Base-by-base conservation (phyloP, 257 asterid genomes). In the Solanum bulbocastanum region DNA sequence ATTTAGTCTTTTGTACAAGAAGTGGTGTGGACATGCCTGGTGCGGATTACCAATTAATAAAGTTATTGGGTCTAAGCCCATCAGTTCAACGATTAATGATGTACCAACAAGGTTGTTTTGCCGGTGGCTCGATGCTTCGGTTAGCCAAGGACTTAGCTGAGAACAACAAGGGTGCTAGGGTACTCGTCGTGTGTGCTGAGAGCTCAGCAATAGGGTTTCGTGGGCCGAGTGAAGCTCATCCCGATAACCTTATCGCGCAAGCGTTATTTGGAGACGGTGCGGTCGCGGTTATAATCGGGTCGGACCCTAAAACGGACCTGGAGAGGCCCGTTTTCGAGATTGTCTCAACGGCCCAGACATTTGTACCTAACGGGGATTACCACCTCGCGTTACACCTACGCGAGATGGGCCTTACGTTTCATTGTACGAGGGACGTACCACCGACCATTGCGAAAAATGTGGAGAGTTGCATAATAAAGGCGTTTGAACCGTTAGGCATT, bases 1-100 rank as follows among this genome's bases (percentile, higher is more conserved):
- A 85, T 85, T 23, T 85, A 42, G 78, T 85, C 44, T 85, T 85
- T 25, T 85, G 87, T 23, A 85, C 87, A 16, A 85, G 83, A 40
- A 85, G 83, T 20, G 87, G 87, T 4, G 44, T 85, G 5, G 87
- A 85, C 83, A 85, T 85, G 87, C 87, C 87, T 5, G 87, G 87
- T 8, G 87, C 87, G 8, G 87, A 85, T n/a, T 85, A 85, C 33
- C 87, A 85, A 22, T 36, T 85, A 2, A 27, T 69, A 0, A 85
- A 68, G 44, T 27, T 85, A 2, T 69, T 85, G 68, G 87, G 87
- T 69, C 87, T 85, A 3, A 69, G 87, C 46, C 83, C 87, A 68
- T 66, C 87, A 12, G 39, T 74, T 0, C 82, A 85, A 68, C 83
- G 87, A 7, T 36, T 85, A 18, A 85, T 85, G 83, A 37, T 85